A percentile compares a stretch with the other conserved stretches of the same genome.
These are phyloP conservation scores for Didymella lethalis DNA, from an alignment of 2,329 filamentous ascomycete genomes.

Conservation along the genomic window DNA sequence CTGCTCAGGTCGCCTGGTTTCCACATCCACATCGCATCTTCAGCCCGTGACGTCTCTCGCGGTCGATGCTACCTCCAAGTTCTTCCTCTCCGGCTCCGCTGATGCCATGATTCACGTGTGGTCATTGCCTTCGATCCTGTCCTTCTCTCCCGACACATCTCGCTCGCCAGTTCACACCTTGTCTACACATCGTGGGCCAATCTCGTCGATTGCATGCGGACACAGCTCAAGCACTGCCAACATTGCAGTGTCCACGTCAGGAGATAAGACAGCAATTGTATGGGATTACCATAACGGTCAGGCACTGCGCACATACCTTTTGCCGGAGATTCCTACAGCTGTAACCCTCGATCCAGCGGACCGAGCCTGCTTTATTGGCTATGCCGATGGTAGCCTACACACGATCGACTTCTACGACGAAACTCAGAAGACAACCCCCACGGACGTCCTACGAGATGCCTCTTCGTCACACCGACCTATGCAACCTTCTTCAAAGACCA, in stretches of 20 bases:
- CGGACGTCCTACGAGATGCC: slow-evolving; percentile 58
- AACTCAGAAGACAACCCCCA: slow-evolving; percentile 51
- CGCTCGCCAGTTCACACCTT: slow-evolving; percentile 78
- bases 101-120: slow-evolving; percentile 94
- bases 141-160: slow-evolving; percentile 62
- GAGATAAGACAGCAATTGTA: slow-evolving; percentile 86
- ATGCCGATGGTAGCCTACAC: slow-evolving; percentile 81
- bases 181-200: slow-evolving; percentile 76
- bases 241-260: slow-evolving; percentile 82
- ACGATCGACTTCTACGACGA: slow-evolving; percentile 75
- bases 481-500: slow-evolving; percentile 50
- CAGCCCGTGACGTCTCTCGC: slow-evolving; percentile 80
- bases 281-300: slow-evolving; percentile 90
- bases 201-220: slow-evolving; percentile 69
- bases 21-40: slow-evolving; percentile 79
- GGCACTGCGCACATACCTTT: slow-evolving; percentile 80
- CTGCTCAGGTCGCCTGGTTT: slow-evolving; percentile 77
- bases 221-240: slow-evolving; percentile 76
- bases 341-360: slow-evolving; percentile 82
- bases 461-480: slow-evolving; percentile 63
- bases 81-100: slow-evolving; percentile 78
- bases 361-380: slow-evolving; percentile 80
- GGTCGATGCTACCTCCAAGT: slow-evolving; percentile 72
- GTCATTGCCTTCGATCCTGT: slow-evolving; percentile 79
- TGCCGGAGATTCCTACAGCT: slow-evolving; percentile 76